Evolutionary conservation across 768 basidiomycete species (phyloP), one percentile per base, ranked within the genome.

Genomic region (Amanita inopinata): DNA sequence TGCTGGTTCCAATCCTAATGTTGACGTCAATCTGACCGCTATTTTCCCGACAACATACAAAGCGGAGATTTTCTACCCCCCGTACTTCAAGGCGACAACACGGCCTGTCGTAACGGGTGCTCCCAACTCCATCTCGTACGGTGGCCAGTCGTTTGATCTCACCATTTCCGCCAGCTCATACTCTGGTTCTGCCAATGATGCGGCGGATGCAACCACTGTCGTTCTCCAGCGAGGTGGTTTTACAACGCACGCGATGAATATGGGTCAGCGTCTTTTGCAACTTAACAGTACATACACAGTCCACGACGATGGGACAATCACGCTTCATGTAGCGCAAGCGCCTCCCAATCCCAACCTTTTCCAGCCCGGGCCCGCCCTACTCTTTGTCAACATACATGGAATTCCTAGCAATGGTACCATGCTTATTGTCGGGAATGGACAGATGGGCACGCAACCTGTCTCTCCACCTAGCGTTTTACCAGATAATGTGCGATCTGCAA

Each of bases 1-100:
- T 50, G 89, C 88, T 22, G 94, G 94, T 5, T 90, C 88, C 23
- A 97, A 97, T 64, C 92, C 93, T 1, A 93, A 93, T 55, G 69
- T 84, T 24, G 92, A 97, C 52, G 81, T 83, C 47, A 80, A 83
- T 52, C 47, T 64, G 24, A 59, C 64, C n/a, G 71, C 74, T 7
- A 28, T 68, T 25, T 90, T 69, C 67, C 80, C 83, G 1, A 90
- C 90, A 1, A 76, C 80, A 19, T 93, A 92, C 54, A 66, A 76
- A 23, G 80, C 83, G 1, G 91, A 94, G 58, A 72, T 81, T 30
- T 99, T 92, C 69, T 97, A 92, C 65, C 94, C 94, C 0, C 70
- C 78, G 8, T 99, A 94, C 65, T 97, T 83, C 66, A 67, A 73
- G 30, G 72, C 82, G 8, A 54, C 61, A 33, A 66, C 67, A 0